These are phyloP conservation scores for Borovskyia barvae DNA, from an alignment of 208 protist species.

Conservation along the genomic window DNA sequence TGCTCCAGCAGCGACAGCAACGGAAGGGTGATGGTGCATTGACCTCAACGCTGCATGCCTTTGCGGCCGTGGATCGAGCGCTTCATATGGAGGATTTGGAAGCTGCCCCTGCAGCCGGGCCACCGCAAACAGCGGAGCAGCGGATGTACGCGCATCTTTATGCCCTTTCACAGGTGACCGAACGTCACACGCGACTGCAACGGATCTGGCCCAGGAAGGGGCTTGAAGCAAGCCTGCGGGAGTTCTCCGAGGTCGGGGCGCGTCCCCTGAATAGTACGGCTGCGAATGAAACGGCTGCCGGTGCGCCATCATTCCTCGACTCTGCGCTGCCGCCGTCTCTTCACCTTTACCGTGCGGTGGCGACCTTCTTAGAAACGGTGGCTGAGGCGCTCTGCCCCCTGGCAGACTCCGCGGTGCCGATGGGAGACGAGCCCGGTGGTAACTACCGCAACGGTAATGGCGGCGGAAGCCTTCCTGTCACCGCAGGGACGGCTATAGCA, in stretches of 20 bases:
- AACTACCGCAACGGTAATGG: no score
- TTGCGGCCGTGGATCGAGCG: constrained; percentile 1
- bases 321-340: constrained; percentile 3
- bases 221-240: no score
- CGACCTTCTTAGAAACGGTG: constrained; percentile 16
- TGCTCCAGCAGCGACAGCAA: constrained; percentile 3
- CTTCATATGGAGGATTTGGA: constrained; percentile 6
- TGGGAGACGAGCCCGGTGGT: not conserved
- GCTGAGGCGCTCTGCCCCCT: constrained; percentile 7
- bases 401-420: not conserved
- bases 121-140: constrained; percentile 1
- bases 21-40: constrained; percentile 10
- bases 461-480: no score
- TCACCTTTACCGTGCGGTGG: constrained; percentile 4
- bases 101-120: not conserved
- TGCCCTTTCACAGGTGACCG: not conserved
- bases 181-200: not conserved
- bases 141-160: not conserved
- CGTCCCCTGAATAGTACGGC: no score
- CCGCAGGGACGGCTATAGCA: not conserved
- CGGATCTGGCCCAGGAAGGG: no score
- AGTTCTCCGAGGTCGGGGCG: no score
- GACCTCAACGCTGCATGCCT: constrained; percentile 7
- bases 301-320: not conserved
- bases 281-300: no score